These are phyloP conservation scores for Erythrophleum ivorense DNA, from an alignment of 331 rosid genomes.

Conservation along the genomic window DNA sequence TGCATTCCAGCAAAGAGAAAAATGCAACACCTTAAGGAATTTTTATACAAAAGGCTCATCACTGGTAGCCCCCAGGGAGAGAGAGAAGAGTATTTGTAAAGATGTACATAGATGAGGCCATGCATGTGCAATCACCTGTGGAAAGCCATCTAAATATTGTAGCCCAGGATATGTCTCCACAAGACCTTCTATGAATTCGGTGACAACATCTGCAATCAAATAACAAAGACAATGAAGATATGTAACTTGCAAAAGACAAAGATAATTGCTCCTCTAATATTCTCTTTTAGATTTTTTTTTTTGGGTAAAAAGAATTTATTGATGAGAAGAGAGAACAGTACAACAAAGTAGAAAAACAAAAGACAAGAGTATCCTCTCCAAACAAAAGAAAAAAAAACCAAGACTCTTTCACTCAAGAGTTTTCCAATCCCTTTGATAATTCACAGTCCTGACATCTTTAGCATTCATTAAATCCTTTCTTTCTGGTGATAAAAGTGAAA, in stretches of 20 bases:
- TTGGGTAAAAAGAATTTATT: neutral
- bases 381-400: neutral
- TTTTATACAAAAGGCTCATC: neutral
- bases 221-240: slow-evolving; percentile 21
- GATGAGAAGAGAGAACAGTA: neutral
- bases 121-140: slow-evolving; percentile 56
- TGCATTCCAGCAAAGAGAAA: slow-evolving; percentile 43
- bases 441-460: neutral
- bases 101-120: neutral
- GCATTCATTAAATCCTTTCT: neutral
- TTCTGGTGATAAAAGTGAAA: neutral
- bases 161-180: slow-evolving; percentile 90
- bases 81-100: neutral
- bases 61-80: neutral
- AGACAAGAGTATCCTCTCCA: neutral
- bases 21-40: neutral
- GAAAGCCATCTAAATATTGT: slow-evolving; percentile 93
- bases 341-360: neutral
- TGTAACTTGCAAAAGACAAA: slow-evolving; percentile 29
- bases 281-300: neutral
- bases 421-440: neutral
- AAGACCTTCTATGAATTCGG: slow-evolving; percentile 92
- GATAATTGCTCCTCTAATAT: slow-evolving; percentile 17
- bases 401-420: neutral
- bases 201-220: slow-evolving; percentile 82